These are phyloP conservation scores for Geosmithia morbida DNA, from an alignment of 2,329 filamentous ascomycete genomes.

Conservation along the genomic window DNA sequence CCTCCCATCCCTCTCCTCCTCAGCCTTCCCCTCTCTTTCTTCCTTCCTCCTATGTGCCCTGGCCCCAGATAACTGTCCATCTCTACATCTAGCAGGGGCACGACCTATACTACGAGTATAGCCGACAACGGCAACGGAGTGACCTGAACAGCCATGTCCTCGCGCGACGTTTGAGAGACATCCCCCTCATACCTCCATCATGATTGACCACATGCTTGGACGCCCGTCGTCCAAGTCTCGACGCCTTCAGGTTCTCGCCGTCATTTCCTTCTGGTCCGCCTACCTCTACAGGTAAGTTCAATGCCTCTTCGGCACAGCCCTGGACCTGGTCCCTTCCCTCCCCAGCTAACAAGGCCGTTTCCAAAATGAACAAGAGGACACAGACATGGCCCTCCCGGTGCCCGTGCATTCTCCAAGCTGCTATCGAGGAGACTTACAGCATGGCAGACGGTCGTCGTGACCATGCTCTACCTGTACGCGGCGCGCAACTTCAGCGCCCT, in stretches of 20 bases:
- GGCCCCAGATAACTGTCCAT: neutral
- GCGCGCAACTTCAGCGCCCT: constrained; percentile 89
- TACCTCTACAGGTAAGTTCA: constrained; percentile 56
- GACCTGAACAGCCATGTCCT: neutral
- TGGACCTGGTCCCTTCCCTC: neutral
- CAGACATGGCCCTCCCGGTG: constrained; percentile 71
- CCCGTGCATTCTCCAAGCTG: constrained; percentile 56
- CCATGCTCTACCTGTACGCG: constrained; percentile 82
- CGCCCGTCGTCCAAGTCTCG: constrained; percentile 83
- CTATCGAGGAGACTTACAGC: constrained; percentile 60
- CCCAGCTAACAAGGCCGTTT: neutral
- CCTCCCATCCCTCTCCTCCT: neutral
- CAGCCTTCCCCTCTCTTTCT: neutral
- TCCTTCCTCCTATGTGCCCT: neutral
- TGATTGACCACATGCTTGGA: constrained; percentile 82
- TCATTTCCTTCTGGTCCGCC: constrained; percentile 79
- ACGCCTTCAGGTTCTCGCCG: constrained; percentile 81
- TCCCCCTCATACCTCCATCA: constrained; percentile 10
- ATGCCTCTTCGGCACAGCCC: no score
- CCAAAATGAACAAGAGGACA: constrained; percentile 47
- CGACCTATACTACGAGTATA: no score
- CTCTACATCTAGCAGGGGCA: neutral
- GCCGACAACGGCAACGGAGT: neutral
- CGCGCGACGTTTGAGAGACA: neutral
- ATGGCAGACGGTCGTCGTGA: constrained; percentile 81